phyloP scores from a whole-genome alignment of 805 yeast genomes.

The Lipomyces orientalis region DNA sequence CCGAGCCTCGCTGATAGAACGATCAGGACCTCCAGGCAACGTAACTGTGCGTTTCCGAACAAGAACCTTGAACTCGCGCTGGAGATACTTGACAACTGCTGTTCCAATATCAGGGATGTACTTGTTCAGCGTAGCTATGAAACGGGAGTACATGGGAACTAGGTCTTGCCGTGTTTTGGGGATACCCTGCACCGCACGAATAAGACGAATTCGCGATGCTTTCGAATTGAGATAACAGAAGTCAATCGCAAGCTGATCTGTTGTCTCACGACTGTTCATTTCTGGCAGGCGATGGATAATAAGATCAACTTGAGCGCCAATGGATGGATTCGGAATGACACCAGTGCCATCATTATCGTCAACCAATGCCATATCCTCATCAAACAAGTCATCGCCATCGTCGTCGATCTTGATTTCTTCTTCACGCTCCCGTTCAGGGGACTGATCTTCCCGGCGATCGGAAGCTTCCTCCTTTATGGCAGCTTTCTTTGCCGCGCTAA shows the following conservation, averaged over 20 bases:
- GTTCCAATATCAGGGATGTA: conserved; percentile 57
- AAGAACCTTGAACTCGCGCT: conserved; percentile 44
- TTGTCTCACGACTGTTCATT: conserved; percentile 35
- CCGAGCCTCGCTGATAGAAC: conserved; percentile 28
- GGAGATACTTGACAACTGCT: conserved; percentile 61
- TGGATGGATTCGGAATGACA: conserved; percentile 25
- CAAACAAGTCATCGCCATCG: conserved; percentile 51
- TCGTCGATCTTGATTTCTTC: conserved; percentile 41
- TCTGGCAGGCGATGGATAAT: conserved; percentile 30
- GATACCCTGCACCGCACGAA: conserved; percentile 58
- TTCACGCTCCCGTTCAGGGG: conserved; percentile 14
- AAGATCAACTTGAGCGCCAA: conserved; percentile 37
- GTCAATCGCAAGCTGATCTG: conserved; percentile 45
- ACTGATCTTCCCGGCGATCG: conserved; percentile 11
- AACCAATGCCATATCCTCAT: conserved; percentile 58
- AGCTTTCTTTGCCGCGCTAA: conserved; percentile 47
- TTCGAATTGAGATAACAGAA: conserved; percentile 62
- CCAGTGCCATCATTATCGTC: conserved; percentile 50
- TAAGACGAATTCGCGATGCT: conserved; percentile 68
- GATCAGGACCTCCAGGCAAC: conserved; percentile 19
- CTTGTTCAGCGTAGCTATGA: conserved; percentile 64
- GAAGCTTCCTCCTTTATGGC: conserved; percentile 41
- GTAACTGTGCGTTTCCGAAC: conserved; percentile 27
- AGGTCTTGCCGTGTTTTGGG: conserved; percentile 48
- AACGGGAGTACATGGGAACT: conserved; percentile 61